Base-by-base conservation (phyloP, 805 yeast species). In the Henningerozyma blattae region DNA sequence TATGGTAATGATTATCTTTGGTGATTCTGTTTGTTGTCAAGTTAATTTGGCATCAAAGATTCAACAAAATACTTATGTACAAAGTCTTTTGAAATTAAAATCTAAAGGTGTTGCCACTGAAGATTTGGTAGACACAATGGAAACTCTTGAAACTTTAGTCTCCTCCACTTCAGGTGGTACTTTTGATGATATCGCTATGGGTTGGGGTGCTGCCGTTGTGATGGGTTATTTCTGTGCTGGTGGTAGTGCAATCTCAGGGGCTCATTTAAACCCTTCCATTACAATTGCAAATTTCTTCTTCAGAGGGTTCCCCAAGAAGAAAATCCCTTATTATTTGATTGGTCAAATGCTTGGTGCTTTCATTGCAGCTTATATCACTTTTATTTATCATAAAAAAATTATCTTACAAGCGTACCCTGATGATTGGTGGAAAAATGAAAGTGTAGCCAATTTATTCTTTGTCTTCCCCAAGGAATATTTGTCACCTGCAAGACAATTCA, bases 131-230 rank as follows among this genome's bases (percentile, higher is more conserved):
- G 31, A 29, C 19, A 26, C 32, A 4, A 30, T 39, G 6, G 5
- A 15, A 15, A 18, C 47, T 13, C 22, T 45, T 25, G 34, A 35
- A 20, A 33, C 35, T 22, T 13, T 45, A 1, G 37, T 45, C 3
- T 26, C 44, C 5, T 31, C 42, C 2, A 32, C 36, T 10, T 15
- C 35, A 27, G 58, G 58, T 26, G 73, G 73, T 43, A 57, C 58
- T 32, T 64, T 59, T 36, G 61, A 61, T 30, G 56, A 62, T 15
- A 52, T 68, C 34, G 65, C 66, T 3, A 44, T 69, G 27, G 59
- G 65, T n/a, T 70, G 75, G 75, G 77, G 72, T 30, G 55, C 68
- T 25, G 76, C 71, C 1, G 72, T 67, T 26, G 65, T 67, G 45
- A 47, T 69, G 46, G 77, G 75, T 32, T 68, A 67, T 44, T 56